Conservation (phyloP, 2,329 filamentous ascomycete species). For the Fusarium subglutinans region DNA sequence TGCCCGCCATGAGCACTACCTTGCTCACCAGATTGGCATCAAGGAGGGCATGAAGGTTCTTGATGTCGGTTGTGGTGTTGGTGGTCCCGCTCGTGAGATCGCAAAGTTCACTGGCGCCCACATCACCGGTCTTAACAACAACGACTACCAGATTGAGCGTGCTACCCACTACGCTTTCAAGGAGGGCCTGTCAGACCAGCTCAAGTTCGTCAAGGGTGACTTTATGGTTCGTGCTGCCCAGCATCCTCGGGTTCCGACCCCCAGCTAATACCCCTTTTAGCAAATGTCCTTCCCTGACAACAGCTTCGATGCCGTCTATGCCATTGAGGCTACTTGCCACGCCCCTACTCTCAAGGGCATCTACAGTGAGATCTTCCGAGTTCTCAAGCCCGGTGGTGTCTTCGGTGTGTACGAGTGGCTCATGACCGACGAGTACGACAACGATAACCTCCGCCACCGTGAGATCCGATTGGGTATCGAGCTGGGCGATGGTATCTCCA, state of each 20-base stretch:
- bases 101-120: constrained; percentile 93
- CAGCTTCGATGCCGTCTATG: constrained; percentile 93
- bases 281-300: constrained; percentile 96
- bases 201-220: constrained; percentile 91
- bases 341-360: constrained; percentile 90
- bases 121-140: constrained; percentile 95
- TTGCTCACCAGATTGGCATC: constrained; percentile 88
- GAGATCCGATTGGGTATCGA: constrained; percentile 94
- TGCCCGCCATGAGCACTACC: constrained; percentile 96
- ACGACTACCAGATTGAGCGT: constrained; percentile 97
- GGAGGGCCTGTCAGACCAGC: constrained; percentile 81
- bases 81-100: constrained; percentile 94
- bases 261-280: constrained; percentile 50
- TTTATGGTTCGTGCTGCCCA: constrained; percentile 74
- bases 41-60: constrained; percentile 88
- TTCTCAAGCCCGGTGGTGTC: constrained; percentile 92
- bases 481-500: constrained; percentile 94
- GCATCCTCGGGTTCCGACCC: no score
- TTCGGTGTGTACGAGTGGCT: constrained; percentile 99
- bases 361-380: constrained; percentile 93
- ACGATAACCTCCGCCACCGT: constrained; percentile 85
- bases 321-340: constrained; percentile 96
- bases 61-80: constrained; percentile 96
- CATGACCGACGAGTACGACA: constrained; percentile 96
- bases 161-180: constrained; percentile 86